phyloP scores from a whole-genome alignment of 2,329 filamentous ascomycete genomes.

The Nothophoma quercina region DNA sequence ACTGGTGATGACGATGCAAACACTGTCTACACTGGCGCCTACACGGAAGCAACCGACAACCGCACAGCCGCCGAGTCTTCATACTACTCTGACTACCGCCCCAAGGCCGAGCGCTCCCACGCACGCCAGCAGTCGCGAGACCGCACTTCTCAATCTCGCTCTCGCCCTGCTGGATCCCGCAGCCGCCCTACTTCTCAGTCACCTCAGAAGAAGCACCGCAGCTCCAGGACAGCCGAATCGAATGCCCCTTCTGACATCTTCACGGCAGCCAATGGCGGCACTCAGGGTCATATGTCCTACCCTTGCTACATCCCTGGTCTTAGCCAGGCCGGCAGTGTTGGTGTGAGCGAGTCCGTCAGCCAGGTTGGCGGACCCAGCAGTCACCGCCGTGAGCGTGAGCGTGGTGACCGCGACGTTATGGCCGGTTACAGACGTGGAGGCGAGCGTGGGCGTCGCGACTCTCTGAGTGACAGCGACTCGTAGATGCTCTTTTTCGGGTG shows the following conservation, averaged over 20 bases:
- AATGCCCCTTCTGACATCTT: slow-evolving; percentile 43
- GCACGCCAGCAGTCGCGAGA: slow-evolving; percentile 32
- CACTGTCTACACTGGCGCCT: slow-evolving; percentile 52
- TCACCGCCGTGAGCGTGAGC: slow-evolving; percentile 18
- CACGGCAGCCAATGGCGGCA: slow-evolving; percentile 49
- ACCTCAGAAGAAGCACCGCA: slow-evolving; percentile 44
- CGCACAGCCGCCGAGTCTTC: slow-evolving; percentile 41
- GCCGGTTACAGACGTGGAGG: slow-evolving; percentile 52
- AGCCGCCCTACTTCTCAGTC: slow-evolving; percentile 44
- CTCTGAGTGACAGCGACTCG: slow-evolving; percentile 62
- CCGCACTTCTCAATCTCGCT: slow-evolving; percentile 23
- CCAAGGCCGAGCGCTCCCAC: slow-evolving; percentile 44
- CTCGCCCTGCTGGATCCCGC: slow-evolving; percentile 30
- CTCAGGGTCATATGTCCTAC: slow-evolving; percentile 62
- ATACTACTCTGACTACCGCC: slow-evolving; percentile 53
- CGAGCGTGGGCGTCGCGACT: slow-evolving; percentile 58
- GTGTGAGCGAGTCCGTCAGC: slow-evolving; percentile 49
- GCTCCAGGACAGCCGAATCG: slow-evolving; percentile 33
- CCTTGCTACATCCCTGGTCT: slow-evolving; percentile 65
- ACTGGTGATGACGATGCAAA: slow-evolving; percentile 59
- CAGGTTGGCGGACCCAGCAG: slow-evolving; percentile 47
- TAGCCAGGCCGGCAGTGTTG: slow-evolving; percentile 49
- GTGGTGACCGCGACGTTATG: slow-evolving; percentile 51
- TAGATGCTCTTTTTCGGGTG: slow-evolving; percentile 4
- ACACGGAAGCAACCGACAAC: slow-evolving; percentile 47